Percentiles rank a stretch among this genome's conserved stretches.
Conservation (phyloP, 495 filamentous ascomycete species). For the Aspergillus baeticus region DNA sequence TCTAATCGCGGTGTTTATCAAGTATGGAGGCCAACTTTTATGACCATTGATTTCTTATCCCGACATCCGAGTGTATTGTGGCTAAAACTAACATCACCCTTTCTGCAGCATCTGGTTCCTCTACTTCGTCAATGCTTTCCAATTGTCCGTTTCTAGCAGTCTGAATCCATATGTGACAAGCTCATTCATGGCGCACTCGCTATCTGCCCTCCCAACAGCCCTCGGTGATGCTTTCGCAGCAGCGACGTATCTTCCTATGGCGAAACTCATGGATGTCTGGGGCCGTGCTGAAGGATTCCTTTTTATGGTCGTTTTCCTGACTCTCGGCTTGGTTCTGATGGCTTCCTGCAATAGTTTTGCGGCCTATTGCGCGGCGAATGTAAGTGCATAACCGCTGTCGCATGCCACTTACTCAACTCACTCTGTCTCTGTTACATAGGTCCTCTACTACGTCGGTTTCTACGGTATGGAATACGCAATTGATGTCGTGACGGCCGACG, state of each 20-base stretch:
- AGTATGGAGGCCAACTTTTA: conserved; percentile 11
- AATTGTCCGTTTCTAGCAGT: conserved; percentile 14
- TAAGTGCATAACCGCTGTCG: conserved; percentile 8
- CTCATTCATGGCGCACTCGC: conserved; percentile 31
- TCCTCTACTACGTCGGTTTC: conserved; percentile 53
- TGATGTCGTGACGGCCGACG: conserved; percentile 60
- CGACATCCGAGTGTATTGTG: not conserved
- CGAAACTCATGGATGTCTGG: conserved; percentile 66
- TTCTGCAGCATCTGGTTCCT: conserved; percentile 29
- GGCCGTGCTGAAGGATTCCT: conserved; percentile 55
- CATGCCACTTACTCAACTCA: not conserved
- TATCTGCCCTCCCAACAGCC: conserved; percentile 26
- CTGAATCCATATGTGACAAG: conserved; percentile 32
- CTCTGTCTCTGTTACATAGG: conserved; percentile 17
- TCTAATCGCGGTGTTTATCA: conserved; percentile 25
- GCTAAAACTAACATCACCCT: not conserved
- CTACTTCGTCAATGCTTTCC: conserved; percentile 23
- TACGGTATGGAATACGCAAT: conserved; percentile 54
- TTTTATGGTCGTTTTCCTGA: conserved; percentile 33
- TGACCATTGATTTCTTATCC: not conserved
- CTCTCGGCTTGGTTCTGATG: conserved; percentile 47
- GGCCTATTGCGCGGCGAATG: conserved; percentile 47
- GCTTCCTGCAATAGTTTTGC: conserved; percentile 44
- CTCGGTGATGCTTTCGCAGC: conserved; percentile 52
- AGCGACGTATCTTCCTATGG: conserved; percentile 58